phyloP scores from a whole-genome alignment of 106 monocot genomes.

The Acorus calamus region DNA sequence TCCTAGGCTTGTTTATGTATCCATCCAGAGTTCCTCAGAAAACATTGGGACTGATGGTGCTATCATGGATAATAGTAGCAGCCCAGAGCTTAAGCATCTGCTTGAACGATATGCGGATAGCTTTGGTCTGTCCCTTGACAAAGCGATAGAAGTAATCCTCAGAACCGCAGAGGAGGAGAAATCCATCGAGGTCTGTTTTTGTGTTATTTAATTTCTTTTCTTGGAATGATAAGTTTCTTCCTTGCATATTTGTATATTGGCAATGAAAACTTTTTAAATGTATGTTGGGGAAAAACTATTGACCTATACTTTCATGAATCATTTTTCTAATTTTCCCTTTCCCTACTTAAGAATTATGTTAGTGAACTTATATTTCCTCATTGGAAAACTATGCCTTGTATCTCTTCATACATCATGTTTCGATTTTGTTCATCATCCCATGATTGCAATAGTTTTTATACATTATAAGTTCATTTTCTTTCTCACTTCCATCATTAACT shows the following conservation, averaged over 20 bases:
- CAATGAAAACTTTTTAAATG: no score
- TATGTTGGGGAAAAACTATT: no score
- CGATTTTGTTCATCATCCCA: no score
- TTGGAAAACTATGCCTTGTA: no score
- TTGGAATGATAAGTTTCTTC: conserved; percentile 1
- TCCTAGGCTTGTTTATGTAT: conserved; percentile 58
- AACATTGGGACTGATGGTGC: conserved; percentile 27
- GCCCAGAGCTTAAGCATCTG: conserved; percentile 35
- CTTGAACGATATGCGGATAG: conserved; percentile 49
- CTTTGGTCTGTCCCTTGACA: conserved; percentile 49
- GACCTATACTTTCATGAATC: no score
- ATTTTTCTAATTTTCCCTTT: no score
- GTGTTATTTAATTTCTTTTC: neutral
- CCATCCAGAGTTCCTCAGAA: conserved; percentile 43
- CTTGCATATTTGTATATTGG: neutral
- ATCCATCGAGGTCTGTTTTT: conserved; percentile 48
- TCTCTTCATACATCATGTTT: no score
- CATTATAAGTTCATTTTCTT: neutral
- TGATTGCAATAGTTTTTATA: no score
- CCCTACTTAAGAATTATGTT: no score
- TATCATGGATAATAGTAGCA: conserved; percentile 3
- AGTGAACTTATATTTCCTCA: no score
- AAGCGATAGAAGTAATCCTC: conserved; percentile 37
- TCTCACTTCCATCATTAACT: neutral
- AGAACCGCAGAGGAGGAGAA: conserved; percentile 36